Evolutionary conservation across 768 basidiomycete genomes (phyloP).

Genomic region (Auriscalpium orientale): DNA sequence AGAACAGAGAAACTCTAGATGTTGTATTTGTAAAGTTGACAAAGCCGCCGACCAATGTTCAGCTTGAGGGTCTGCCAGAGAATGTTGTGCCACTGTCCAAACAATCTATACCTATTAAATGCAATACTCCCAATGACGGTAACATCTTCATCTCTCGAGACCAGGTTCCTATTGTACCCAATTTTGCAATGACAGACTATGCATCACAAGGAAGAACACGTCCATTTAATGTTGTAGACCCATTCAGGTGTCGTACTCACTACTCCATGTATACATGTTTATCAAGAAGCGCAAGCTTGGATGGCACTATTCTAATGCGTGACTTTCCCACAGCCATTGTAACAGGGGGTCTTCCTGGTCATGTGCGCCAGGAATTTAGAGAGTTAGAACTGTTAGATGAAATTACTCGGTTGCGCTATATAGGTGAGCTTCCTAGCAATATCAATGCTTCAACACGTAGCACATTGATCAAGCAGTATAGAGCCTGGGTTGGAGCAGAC

Average conservation of each 20-base stretch:
- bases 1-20: constrained; percentile 1
- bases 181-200: constrained; percentile 21
- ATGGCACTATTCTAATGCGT: constrained; percentile 14
- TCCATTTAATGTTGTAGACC: constrained; percentile 12
- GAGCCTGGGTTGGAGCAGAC: neutral
- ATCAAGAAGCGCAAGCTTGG: constrained; percentile 11
- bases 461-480: neutral
- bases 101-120: neutral
- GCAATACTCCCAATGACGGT: constrained; percentile 3
- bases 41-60: neutral
- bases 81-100: constrained; percentile 16
- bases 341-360: constrained; percentile 5
- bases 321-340: constrained; percentile 5
- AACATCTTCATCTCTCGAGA: neutral
- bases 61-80: constrained; percentile 8
- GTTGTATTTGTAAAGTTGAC: constrained; percentile 13
- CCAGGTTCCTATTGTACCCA: constrained; percentile 14
- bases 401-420: constrained; percentile 3
- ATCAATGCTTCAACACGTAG: neutral
- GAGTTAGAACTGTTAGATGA: constrained; percentile 10
- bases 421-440: neutral
- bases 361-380: constrained; percentile 15
- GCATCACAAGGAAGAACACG: constrained; percentile 17
- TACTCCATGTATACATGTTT: constrained; percentile 18
- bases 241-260: constrained; percentile 5